Evolutionary conservation across 257 asterid species (phyloP), one percentile per base, ranked within the genome.

Genomic region (Penstemon davidsonii): DNA sequence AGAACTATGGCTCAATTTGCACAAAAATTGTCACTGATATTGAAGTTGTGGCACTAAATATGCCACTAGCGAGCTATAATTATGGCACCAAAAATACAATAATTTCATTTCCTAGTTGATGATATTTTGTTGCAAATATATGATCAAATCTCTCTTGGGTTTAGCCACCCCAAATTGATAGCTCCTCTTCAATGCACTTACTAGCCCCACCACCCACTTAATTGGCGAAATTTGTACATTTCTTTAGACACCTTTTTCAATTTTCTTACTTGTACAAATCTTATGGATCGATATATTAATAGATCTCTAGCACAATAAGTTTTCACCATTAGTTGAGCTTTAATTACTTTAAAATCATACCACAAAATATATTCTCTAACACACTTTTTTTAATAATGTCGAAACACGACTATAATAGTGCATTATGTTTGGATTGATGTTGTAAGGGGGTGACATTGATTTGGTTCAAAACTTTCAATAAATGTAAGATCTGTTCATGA

Each of bases 381-480:
- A 25, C 33, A 25, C 33, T 25, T 25, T 25, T 25, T 25, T 25
- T 25, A 25, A 25, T 25, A 25, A 25, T 49, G 11, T 49, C 15
- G 19, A 49, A 49, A 49, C 18, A 10, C 4, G 15, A 25, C 33
- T 25, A 25, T 25, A 25, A 49, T 11, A 19, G 38, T n/a, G 66
- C 41, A 60, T 60, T 38, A 62, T 41, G 52, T 54, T 70, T 68
- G 55, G 67, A 62, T 46, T 62, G 75, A 61, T 50, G 60, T 37
- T 65, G 64, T 59, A 71, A 71, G 49, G 51, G 72, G 57, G 69
- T 47, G 66, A 68, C 73, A 72, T 41, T 61, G 86, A 79, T 62
- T 25, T 73, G 49, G 86, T 76, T 84, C 7, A 70, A 25, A 25
- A 25, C 2, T 25, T 25, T 0, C 2, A 76, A 82, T 76, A 84